Conservation (phyloP, 2,329 filamentous ascomycete species). For the Colletotrichum abscissum region DNA sequence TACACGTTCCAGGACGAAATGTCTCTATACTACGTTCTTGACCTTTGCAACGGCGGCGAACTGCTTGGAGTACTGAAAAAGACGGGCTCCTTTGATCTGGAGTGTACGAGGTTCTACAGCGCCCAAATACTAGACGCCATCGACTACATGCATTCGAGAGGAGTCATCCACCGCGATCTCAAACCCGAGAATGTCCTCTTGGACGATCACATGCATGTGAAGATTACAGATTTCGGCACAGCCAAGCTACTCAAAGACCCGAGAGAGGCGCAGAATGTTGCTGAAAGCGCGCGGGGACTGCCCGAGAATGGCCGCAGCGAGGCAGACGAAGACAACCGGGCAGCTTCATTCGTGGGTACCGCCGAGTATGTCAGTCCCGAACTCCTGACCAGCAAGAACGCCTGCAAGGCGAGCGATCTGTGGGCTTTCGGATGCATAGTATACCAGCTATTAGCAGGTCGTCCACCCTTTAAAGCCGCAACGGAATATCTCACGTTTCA, state of each 20-base stretch:
- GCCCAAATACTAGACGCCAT: constrained; percentile 97
- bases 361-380: constrained; percentile 99
- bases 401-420: constrained; percentile 96
- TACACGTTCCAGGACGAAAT: constrained; percentile 99
- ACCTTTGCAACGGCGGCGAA: constrained; percentile 92
- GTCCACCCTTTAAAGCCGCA: constrained; percentile 94
- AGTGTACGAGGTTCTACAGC: constrained; percentile 93
- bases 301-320: constrained; percentile 49
- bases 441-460: constrained; percentile 94
- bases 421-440: constrained; percentile 99
- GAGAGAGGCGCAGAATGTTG: constrained; percentile 57
- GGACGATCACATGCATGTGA: constrained; percentile 96
- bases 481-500: constrained; percentile 99
- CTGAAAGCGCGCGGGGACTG: constrained; percentile 51
- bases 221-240: constrained; percentile 98
- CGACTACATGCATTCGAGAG: constrained; percentile 96
- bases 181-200: constrained; percentile 98
- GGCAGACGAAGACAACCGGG: constrained; percentile 73
- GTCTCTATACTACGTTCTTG: constrained; percentile 95
- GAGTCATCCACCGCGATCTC: constrained; percentile 95
- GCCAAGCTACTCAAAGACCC: constrained; percentile 86
- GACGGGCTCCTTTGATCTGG: constrained; percentile 92
- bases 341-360: constrained; percentile 95
- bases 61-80: constrained; percentile 93
- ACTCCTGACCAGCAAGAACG: constrained; percentile 94